phyloP scores from a whole-genome alignment of 208 protist species.

The Porcisia hertigi region DNA sequence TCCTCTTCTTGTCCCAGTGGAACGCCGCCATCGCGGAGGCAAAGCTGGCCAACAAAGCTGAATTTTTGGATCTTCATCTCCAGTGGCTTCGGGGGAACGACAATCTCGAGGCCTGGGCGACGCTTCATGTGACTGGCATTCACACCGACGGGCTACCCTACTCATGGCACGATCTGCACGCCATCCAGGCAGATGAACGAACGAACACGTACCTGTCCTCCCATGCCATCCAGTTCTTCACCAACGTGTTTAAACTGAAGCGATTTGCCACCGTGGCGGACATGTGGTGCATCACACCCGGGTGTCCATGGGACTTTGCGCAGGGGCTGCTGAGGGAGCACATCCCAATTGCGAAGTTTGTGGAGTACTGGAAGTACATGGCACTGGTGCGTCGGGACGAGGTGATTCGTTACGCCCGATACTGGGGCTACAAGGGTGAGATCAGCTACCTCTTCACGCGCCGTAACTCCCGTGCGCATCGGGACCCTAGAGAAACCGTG shows the following conservation, averaged over 20 bases:
- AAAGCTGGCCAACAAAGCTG: slow-evolving; percentile 18
- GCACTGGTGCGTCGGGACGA: slow-evolving; percentile 61
- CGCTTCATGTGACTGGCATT: slow-evolving; percentile 65
- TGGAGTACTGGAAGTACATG: slow-evolving; percentile 91
- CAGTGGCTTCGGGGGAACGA: slow-evolving; percentile 44
- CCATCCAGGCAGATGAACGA: slow-evolving; percentile 52
- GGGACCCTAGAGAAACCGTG: slow-evolving; percentile 41
- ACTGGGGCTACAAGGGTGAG: slow-evolving; percentile 88
- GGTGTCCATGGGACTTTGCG: slow-evolving; percentile 75
- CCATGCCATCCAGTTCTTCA: slow-evolving; percentile 84
- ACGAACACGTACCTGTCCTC: slow-evolving; percentile 83
- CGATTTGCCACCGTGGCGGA: slow-evolving; percentile 42
- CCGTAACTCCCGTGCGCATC: slow-evolving; percentile 47
- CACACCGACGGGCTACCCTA: slow-evolving; percentile 75
- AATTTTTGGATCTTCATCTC: slow-evolving; percentile 47
- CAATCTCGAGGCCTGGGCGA: slow-evolving; percentile 69
- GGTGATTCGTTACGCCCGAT: slow-evolving; percentile 83
- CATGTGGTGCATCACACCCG: slow-evolving; percentile 85
- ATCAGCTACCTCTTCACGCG: slow-evolving; percentile 69
- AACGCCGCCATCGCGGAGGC: slow-evolving; percentile 19
- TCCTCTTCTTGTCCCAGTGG: slow-evolving; percentile 30
- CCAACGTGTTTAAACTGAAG: slow-evolving; percentile 73
- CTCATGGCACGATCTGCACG: slow-evolving; percentile 80
- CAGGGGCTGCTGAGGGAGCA: slow-evolving; percentile 47
- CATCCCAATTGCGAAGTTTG: slow-evolving; percentile 73